Evolutionary conservation across 2,329 filamentous ascomycete species (phyloP).

Genomic region (Colletotrichum falcatum): DNA sequence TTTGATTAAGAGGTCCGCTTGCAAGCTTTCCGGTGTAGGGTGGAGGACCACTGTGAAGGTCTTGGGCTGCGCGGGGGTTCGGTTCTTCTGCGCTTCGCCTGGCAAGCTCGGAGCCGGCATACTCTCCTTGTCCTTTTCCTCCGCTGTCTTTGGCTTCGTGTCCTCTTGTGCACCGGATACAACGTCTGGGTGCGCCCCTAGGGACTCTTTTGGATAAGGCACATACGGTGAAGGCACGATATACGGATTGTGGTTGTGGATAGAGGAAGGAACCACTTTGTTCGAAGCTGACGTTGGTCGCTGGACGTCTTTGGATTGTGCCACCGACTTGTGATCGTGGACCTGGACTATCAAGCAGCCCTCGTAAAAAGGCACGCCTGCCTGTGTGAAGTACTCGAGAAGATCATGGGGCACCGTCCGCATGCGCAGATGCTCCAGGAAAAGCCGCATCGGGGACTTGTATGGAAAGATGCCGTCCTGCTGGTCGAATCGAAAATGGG

Average conservation of each 20-base stretch:
- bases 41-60: conserved; percentile 85
- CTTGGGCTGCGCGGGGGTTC: conserved; percentile 67
- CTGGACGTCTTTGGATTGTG: conserved; percentile 69
- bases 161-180: conserved; percentile 47
- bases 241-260: conserved; percentile 92
- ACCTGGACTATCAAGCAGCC: conserved; percentile 94
- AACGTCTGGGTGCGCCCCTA: conserved; percentile 33
- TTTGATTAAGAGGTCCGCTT: conserved; percentile 82
- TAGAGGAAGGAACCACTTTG: conserved; percentile 79
- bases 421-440: conserved; percentile 80
- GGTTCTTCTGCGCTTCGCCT: conserved; percentile 58
- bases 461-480: conserved; percentile 94
- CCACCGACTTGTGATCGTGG: conserved; percentile 83
- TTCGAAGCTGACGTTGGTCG: conserved; percentile 67
- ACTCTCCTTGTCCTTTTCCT: conserved; percentile 68
- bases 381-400: conserved; percentile 78
- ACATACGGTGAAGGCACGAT: conserved; percentile 90
- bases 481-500: conserved; percentile 91
- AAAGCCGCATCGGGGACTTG: conserved; percentile 88
- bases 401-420: conserved; percentile 92
- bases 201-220: conserved; percentile 74
- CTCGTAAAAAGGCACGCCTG: conserved; percentile 87
- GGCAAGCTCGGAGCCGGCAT: conserved; percentile 65
- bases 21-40: conserved; percentile 81
- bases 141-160: conserved; percentile 55